phyloP scores from a whole-genome alignment of 257 asterid species.

The Nyctanthes arbortristis region DNA sequence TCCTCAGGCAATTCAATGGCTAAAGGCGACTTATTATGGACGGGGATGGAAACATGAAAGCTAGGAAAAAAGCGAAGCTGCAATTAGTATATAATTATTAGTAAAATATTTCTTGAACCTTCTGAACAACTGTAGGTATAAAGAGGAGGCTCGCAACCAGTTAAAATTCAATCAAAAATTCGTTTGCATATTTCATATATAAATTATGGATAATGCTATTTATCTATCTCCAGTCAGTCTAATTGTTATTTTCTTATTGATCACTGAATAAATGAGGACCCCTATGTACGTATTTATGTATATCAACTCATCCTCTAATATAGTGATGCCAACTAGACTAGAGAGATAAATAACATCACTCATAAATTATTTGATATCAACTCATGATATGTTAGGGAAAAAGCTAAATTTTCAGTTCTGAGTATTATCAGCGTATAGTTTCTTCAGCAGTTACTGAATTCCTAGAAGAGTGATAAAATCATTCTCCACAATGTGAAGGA shows the following conservation, averaged over 20 bases:
- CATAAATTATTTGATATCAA: not conserved
- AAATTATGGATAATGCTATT: too few species aligned
- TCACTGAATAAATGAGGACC: too few species aligned
- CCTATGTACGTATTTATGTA: too few species aligned
- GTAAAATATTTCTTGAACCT: constrained; percentile 33
- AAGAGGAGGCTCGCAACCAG: constrained; percentile 26
- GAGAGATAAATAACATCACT: too few species aligned
- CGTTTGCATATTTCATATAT: not conserved
- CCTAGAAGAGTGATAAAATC: not conserved
- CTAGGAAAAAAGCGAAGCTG: constrained; percentile 11
- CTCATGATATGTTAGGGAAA: not conserved
- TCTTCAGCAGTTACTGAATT: not conserved
- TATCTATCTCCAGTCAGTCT: too few species aligned
- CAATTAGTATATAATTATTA: constrained; percentile 35
- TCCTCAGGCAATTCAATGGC: constrained; percentile 16
- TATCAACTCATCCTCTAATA: too few species aligned
- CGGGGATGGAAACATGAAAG: not conserved
- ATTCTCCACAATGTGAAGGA: not conserved
- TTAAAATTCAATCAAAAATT: constrained; percentile 20
- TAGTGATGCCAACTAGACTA: too few species aligned
- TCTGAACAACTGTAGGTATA: constrained; percentile 42
- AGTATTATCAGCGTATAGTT: not conserved
- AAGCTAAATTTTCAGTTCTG: not conserved
- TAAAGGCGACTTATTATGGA: constrained; percentile 11
- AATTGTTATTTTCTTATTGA: too few species aligned